Conservation (phyloP, 345 rosid genomes). For the Laguncularia racemosa region DNA sequence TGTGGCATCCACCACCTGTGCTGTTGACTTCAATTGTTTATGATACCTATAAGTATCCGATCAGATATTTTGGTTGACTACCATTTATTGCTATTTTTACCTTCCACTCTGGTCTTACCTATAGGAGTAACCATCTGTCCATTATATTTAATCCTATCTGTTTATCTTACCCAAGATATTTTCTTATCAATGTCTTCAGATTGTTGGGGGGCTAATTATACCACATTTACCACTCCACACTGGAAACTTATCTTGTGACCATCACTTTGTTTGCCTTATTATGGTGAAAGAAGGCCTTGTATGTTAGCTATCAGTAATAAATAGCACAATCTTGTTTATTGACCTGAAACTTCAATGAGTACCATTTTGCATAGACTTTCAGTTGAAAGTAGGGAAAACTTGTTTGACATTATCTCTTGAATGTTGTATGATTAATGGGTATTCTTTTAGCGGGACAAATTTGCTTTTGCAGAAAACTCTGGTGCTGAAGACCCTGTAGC, state of each 20-base stretch:
- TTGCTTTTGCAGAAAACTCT: slow-evolving; percentile 31
- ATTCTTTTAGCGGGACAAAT: slow-evolving; percentile 4
- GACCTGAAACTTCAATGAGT: too few species aligned
- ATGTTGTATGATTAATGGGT: not conserved
- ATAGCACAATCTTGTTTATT: too few species aligned
- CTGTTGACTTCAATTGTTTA: not conserved
- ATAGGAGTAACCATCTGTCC: not conserved
- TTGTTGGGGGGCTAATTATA: not conserved
- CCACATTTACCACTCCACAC: too few species aligned
- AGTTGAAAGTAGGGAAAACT: too few species aligned
- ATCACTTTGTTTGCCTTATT: too few species aligned
- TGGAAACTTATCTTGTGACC: too few species aligned
- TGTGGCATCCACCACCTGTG: not conserved
- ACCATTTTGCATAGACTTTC: too few species aligned
- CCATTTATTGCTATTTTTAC: slow-evolving; percentile 1
- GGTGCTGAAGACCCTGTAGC: slow-evolving; percentile 41
- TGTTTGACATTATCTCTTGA: not conserved
- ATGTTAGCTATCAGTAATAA: too few species aligned
- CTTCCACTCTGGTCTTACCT: not conserved
- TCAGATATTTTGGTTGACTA: too few species aligned
- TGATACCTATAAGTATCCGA: too few species aligned
- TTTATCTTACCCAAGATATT: not conserved
- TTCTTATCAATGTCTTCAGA: not conserved
- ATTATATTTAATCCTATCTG: not conserved
- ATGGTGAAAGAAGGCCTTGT: too few species aligned